Conservation (phyloP, 352 stramenopile genomes). For the Globisporangium rhizosaccharum region DNA sequence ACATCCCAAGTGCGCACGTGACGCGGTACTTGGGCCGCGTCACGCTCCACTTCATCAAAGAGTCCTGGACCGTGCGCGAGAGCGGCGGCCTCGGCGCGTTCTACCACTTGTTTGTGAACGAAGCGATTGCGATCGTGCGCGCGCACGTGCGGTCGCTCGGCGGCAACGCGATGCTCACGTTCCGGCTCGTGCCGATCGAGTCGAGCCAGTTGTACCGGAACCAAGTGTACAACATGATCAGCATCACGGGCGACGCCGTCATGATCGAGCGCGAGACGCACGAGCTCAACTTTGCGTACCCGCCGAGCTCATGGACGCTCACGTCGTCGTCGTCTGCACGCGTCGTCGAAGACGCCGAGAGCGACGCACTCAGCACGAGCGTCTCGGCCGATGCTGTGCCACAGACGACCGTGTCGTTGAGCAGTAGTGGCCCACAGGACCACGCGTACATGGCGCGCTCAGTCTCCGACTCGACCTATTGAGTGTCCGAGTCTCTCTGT, state of each 20-base stretch:
- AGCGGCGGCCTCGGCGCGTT: slow-evolving; percentile 81
- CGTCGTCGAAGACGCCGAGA: slow-evolving; percentile 10
- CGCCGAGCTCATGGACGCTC: slow-evolving; percentile 21
- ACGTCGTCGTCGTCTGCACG: slow-evolving; percentile 22
- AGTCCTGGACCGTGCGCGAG: slow-evolving; percentile 86
- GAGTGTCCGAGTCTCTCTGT: background rate
- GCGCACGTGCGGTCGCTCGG: slow-evolving; percentile 78
- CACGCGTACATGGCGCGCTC: background rate
- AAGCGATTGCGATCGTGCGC: slow-evolving; percentile 83
- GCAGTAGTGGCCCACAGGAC: background rate
- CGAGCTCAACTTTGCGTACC: slow-evolving; percentile 27
- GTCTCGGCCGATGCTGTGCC: slow-evolving; percentile 5
- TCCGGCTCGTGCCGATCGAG: slow-evolving; percentile 83
- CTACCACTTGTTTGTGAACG: slow-evolving; percentile 84
- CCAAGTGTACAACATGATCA: slow-evolving; percentile 92
- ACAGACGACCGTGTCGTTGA: background rate
- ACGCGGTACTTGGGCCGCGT: slow-evolving; percentile 78
- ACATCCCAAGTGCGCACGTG: slow-evolving; percentile 69
- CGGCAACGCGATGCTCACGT: slow-evolving; percentile 85
- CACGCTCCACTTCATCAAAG: slow-evolving; percentile 89
- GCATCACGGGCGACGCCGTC: slow-evolving; percentile 81
- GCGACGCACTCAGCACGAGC: slow-evolving; percentile 1
- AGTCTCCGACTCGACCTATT: background rate
- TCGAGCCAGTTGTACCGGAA: slow-evolving; percentile 86
- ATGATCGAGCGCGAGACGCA: slow-evolving; percentile 61